Percentiles rank a stretch among this genome's conserved stretches.
phyloP scores from a whole-genome alignment of 352 stramenopile species.

The Pseudoperonospora humuli region DNA sequence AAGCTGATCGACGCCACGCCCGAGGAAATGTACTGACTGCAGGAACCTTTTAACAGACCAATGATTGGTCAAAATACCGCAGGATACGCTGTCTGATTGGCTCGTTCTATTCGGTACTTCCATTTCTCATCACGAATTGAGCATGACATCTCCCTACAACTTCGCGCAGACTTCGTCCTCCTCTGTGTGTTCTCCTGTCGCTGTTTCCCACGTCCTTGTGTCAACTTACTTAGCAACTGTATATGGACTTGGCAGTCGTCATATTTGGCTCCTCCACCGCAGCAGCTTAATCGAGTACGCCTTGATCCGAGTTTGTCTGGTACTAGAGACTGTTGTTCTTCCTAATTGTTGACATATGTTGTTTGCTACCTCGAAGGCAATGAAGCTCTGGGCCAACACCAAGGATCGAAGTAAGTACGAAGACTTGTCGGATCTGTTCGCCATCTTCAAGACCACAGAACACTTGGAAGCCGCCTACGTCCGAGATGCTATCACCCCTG shows the following conservation, averaged over 20 bases:
- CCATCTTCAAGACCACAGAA: conserved; percentile 97
- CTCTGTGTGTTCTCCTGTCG: conserved; percentile 3
- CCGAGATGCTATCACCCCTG: conserved; percentile 89
- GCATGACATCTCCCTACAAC: conserved; percentile 24
- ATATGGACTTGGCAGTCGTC: conserved; percentile 4
- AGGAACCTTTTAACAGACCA: neutral
- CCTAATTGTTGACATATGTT: neutral
- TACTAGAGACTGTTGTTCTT: neutral
- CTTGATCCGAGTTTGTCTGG: neutral
- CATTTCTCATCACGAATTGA: conserved; percentile 1
- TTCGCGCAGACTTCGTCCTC: conserved; percentile 16
- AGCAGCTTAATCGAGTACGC: conserved; percentile 27
- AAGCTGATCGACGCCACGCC: conserved; percentile 80
- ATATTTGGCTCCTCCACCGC: conserved; percentile 18
- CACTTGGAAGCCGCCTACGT: conserved; percentile 96
- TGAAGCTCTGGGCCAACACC: conserved; percentile 76
- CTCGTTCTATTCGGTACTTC: neutral
- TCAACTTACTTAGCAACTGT: neutral
- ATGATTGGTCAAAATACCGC: conserved; percentile 16
- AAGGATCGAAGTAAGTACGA: conserved; percentile 85
- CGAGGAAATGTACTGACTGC: conserved; percentile 29
- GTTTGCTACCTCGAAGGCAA: conserved; percentile 26
- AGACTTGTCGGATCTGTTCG: conserved; percentile 89
- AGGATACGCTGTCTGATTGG: conserved; percentile 18
- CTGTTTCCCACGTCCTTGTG: neutral